Percentiles rank a stretch among this genome's conserved stretches.
phyloP scores from a whole-genome alignment of 805 yeast species.

The Metschnikowia dekortorum region DNA sequence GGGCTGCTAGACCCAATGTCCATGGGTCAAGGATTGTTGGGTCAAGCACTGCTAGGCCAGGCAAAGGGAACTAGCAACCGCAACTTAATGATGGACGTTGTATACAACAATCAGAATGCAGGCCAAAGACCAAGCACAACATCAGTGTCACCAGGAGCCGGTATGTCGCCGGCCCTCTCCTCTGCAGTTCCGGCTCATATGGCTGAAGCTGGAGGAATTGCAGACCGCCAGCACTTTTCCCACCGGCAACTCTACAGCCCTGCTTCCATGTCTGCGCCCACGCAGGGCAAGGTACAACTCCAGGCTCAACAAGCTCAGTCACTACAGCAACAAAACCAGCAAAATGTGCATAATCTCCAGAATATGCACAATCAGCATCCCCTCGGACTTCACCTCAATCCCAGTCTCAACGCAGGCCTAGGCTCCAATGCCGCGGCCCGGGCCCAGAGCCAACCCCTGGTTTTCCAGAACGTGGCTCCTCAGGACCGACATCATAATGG shows the following conservation, averaged over 20 bases:
- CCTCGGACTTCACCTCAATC: background rate
- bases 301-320: conserved; percentile 1
- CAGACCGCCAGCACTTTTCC: background rate
- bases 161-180: background rate
- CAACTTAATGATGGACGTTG: conserved; percentile 5
- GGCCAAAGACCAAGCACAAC: background rate
- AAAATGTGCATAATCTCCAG: conserved; percentile 2
- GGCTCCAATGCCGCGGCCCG: background rate
- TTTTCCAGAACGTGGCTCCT: background rate
- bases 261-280: conserved; percentile 5
- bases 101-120: conserved; percentile 2
- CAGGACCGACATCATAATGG: background rate
- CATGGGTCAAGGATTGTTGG: background rate
- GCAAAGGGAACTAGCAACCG: conserved; percentile 3
- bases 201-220: background rate
- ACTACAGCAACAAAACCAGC: conserved; percentile 9
- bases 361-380: background rate
- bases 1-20: background rate
- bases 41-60: background rate
- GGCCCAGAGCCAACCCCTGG: background rate
- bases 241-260: conserved; percentile 5
- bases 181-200: conserved; percentile 1
- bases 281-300: conserved; percentile 6
- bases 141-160: background rate
- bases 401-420: background rate